Evolutionary conservation across 1,284 basidiomycete genomes (phyloP).

Genomic region (Thelephora terrestris): DNA sequence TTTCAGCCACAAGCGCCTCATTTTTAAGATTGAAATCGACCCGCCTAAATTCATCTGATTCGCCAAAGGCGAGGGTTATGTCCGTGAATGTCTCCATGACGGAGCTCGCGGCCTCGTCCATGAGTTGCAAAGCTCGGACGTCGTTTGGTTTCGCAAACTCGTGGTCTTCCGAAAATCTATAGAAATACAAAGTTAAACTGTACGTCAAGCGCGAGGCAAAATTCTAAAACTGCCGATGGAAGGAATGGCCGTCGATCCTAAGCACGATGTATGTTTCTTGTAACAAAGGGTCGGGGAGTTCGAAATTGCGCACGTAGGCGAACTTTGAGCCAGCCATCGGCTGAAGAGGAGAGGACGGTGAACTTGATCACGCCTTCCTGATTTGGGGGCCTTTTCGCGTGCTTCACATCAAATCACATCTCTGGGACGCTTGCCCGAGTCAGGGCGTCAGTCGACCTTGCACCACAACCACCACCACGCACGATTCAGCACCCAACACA

Average conservation of each 20-base stretch:
- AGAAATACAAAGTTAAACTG: neutral
- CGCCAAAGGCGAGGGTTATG: conserved; percentile 83
- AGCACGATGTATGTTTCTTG: conserved; percentile 82
- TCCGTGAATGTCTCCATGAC: conserved; percentile 81
- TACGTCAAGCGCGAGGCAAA: conserved; percentile 2
- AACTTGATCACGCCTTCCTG: too few relatives aligned
- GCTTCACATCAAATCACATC: too few relatives aligned
- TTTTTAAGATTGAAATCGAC: conserved; percentile 10
- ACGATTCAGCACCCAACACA: neutral
- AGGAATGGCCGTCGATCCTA: conserved; percentile 89
- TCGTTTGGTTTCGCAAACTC: conserved; percentile 90
- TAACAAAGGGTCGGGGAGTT: conserved; percentile 80
- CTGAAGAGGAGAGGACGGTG: too few relatives aligned
- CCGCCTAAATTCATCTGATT: conserved; percentile 95
- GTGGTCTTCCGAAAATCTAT: conserved; percentile 80
- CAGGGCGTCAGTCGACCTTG: neutral
- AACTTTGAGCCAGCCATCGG: conserved; percentile 88
- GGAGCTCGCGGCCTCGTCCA: conserved; percentile 83
- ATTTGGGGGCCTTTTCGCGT: too few relatives aligned
- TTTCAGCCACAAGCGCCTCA: neutral
- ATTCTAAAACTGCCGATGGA: conserved; percentile 64
- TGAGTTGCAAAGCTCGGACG: conserved; percentile 72
- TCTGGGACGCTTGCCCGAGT: too few relatives aligned
- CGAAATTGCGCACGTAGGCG: conserved; percentile 86
- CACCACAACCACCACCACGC: neutral